These are phyloP conservation scores for Ophiostoma piceae DNA, from an alignment of 2,329 filamentous ascomycete genomes.

Conservation along the genomic window DNA sequence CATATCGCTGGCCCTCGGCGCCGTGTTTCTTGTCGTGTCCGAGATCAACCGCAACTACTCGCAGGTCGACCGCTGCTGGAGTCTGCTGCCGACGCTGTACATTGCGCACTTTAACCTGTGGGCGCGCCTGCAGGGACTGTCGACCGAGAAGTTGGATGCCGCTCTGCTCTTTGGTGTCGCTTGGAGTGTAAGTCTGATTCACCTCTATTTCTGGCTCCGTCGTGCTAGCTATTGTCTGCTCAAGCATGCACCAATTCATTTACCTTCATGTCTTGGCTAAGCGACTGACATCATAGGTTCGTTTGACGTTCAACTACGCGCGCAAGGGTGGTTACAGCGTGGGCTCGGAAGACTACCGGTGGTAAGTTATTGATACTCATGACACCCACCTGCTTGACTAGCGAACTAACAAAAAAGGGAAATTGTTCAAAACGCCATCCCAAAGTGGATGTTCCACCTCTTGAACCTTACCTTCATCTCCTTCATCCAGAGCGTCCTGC, in stretches of 20 bases:
- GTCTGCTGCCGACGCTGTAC: constrained; percentile 80
- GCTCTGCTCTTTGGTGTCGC: constrained; percentile 63
- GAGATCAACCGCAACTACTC: constrained; percentile 92
- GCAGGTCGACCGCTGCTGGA: constrained; percentile 93
- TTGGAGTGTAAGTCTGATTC: constrained; percentile 65
- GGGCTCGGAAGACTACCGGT: constrained; percentile 93
- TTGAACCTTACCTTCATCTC: constrained; percentile 91
- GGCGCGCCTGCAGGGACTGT: constrained; percentile 68
- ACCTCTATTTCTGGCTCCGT: background rate
- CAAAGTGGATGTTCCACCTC: constrained; percentile 64
- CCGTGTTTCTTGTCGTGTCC: constrained; percentile 66
- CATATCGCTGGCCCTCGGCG: constrained; percentile 64
- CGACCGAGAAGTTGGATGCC: constrained; percentile 65
- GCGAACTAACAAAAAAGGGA: constrained; percentile 44
- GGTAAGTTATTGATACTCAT: constrained; percentile 41
- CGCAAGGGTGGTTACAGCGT: constrained; percentile 85
- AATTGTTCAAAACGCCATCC: constrained; percentile 63
- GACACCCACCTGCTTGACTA: background rate
- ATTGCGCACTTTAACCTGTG: constrained; percentile 79
- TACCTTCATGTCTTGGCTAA: no score
- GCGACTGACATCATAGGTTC: constrained; percentile 44
- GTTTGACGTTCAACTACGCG: constrained; percentile 95
- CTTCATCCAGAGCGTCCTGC: constrained; percentile 72
- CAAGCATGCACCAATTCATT: no score
- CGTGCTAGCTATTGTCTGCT: background rate